Evolutionary conservation across 441 rosid genomes (phyloP).

Genomic region (Viola pubescens): DNA sequence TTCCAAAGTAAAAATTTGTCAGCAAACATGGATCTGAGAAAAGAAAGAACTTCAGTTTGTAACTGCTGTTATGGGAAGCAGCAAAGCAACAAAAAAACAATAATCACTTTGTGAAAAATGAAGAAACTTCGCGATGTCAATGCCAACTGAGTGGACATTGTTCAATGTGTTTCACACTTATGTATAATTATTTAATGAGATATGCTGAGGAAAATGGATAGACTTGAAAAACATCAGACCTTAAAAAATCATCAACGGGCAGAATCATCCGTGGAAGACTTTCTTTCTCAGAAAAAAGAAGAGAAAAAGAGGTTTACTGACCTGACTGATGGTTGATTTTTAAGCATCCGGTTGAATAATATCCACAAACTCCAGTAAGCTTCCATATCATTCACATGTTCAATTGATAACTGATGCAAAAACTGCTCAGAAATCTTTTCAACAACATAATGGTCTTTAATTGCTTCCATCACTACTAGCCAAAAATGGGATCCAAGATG

Average conservation of each 20-base stretch:
- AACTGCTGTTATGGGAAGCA: background rate
- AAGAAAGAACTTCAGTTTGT: background rate
- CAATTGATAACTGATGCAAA: slow-evolving; percentile 59
- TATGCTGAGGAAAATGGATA: too few species aligned
- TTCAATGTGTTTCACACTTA: too few species aligned
- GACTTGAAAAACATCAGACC: too few species aligned
- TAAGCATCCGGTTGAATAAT: slow-evolving; percentile 45
- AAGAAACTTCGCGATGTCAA: too few species aligned
- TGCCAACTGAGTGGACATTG: too few species aligned
- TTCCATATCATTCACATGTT: slow-evolving; percentile 57
- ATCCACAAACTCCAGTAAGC: slow-evolving; percentile 84
- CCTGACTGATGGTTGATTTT: slow-evolving; percentile 58
- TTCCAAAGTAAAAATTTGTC: slow-evolving; percentile 95
- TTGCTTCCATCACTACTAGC: slow-evolving; percentile 56
- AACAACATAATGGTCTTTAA: slow-evolving; percentile 63
- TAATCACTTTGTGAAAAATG: too few species aligned
- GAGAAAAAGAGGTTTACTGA: slow-evolving; percentile 20
- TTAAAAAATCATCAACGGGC: too few species aligned
- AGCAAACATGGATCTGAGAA: slow-evolving; percentile 65
- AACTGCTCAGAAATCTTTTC: slow-evolving; percentile 83
- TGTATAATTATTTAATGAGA: too few species aligned
- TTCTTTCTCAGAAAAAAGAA: slow-evolving; percentile 8
- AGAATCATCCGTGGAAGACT: background rate
- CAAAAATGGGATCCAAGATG: slow-evolving; percentile 49
- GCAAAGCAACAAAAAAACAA: background rate